Evolutionary conservation across 225 moss, liverwort and hornwort species (phyloP), one percentile per base, ranked within the genome.

Genomic region (Pleurozium schreberi): DNA sequence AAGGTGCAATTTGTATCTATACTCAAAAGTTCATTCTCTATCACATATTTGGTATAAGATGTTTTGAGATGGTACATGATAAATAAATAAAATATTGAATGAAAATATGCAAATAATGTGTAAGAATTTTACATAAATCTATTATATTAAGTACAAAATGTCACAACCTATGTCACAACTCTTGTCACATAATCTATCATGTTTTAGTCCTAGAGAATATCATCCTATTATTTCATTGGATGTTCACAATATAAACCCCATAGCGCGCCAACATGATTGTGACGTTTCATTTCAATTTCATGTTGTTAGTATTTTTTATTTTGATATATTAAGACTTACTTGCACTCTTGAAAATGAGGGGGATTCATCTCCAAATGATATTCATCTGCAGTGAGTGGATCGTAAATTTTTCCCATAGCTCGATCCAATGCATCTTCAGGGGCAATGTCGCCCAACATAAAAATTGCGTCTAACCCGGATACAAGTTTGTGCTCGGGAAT

Each of bases 311-410:
- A 30, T 31, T 27, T 25, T 43, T 58, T 43, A 59, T 38, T 62
- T 47, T 62, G 9, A 47, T 60, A 4, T 47, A 33, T 3, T 27
- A 5, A 27, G 10, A 64, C 85, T 92, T 90, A 88, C 95, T 91
- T 91, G 87, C 34, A 61, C 22, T 95, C 90, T 85, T 90, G 34
- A 83, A 90, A 89, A 34, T 80, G 89, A 64, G 98, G 98, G 10
- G 97, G 96, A 30, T 95, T 95, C 90, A 97, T 93, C 36, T 98
- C 97, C 53, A 98, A 90, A 89, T 98, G 97, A 85, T 95, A 98
- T 52, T 95, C 90, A 21, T 90, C 91, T 26, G 88, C 91, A 26
- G 95, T 96, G 13, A 95, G 89, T 42, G 93, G 95, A 84, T 98
- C 96, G 8, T 6, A 7, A 18, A 96, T 91, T 92, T 95, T 96